A percentile compares a stretch with the other conserved stretches of the same genome.
Conservation (phyloP, 2,329 filamentous ascomycete species). For the Hypomyces perniciosus region DNA sequence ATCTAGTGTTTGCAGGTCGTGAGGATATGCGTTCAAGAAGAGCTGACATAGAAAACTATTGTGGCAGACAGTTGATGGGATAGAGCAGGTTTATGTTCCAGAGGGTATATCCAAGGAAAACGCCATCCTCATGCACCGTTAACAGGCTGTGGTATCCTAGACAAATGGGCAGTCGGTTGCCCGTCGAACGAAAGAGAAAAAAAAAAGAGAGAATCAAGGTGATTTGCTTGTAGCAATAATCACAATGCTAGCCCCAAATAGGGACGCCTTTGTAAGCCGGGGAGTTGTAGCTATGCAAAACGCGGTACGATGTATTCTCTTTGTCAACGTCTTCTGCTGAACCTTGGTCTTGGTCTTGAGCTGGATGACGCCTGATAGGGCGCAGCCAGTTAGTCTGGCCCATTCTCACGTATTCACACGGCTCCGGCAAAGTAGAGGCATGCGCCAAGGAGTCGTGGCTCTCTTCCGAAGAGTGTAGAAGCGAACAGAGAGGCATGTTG, state of each 20-base stretch:
- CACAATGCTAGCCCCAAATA: constrained; percentile 43
- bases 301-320: constrained; percentile 36
- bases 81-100: no score
- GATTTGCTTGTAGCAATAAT: neutral
- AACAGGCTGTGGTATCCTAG: neutral
- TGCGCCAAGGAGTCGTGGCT: neutral
- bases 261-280: constrained; percentile 49
- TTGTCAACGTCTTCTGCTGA: constrained; percentile 18
- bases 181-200: neutral
- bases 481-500: neutral
- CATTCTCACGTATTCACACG: constrained; percentile 1
- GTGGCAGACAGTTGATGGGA: no score
- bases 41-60: no score
- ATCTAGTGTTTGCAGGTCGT: no score
- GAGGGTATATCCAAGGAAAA: no score
- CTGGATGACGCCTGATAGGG: constrained; percentile 27
- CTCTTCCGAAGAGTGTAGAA: neutral
- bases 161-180: neutral
- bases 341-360: constrained; percentile 34
- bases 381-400: constrained; percentile 20
- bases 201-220: neutral
- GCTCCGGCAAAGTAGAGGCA: neutral
- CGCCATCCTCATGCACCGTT: no score
- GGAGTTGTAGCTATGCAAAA: constrained; percentile 54
- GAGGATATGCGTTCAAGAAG: no score